Base-by-base conservation (phyloP, 176 grass and related monocot species). In the Elaeis guineensis region DNA sequence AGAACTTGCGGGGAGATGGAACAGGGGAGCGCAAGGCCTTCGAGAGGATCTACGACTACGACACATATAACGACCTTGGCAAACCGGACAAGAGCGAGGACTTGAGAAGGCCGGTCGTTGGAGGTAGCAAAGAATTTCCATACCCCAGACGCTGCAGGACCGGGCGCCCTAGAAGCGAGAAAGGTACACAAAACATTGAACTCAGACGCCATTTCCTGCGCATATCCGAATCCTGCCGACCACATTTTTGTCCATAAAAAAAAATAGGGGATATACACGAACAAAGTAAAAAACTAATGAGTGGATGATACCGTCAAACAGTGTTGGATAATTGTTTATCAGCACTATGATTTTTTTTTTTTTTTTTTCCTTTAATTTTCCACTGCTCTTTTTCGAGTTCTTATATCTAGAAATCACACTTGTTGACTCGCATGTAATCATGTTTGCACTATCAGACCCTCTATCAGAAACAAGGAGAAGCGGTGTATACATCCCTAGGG, bases 131-230 rank as follows among this genome's bases (percentile, higher is more conserved):
- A n/a, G 12, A 69, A 21, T 54, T 48, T 23, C 90, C 90, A 0
- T 89, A 89, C 76, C 86, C 90, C 4, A 73, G 90, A 22, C 90
- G 90, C 5, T 86, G 85, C 70, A 76, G 90, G 8, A 95, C 86
- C 21, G 90, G 90, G 17, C 79, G 90, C 0, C 50, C 77, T 18
- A 21, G 50, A 55, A 75, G 29, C 63, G 24, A 49, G 19, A 51
- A 55, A 58, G 86, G 74, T 72, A 17, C 9, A 5, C 25, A 32
- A 26, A 26, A 26, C 4, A 26, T 26, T 26, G 4, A 26, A 4
- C 30, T 6, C 30, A 32, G 30, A 32, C 4, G 4, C 30, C 30
- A 32, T 23, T 23, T 23, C 23, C 23, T 23, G 22, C 2, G 22
- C 22, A 23, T 23, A 2, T 23, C 3, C 23, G 23, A 23, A 1